Evolutionary conservation across 2,329 filamentous ascomycete species (phyloP), one percentile per base, ranked within the genome.

Genomic region (Colletotrichum orchidophilum): DNA sequence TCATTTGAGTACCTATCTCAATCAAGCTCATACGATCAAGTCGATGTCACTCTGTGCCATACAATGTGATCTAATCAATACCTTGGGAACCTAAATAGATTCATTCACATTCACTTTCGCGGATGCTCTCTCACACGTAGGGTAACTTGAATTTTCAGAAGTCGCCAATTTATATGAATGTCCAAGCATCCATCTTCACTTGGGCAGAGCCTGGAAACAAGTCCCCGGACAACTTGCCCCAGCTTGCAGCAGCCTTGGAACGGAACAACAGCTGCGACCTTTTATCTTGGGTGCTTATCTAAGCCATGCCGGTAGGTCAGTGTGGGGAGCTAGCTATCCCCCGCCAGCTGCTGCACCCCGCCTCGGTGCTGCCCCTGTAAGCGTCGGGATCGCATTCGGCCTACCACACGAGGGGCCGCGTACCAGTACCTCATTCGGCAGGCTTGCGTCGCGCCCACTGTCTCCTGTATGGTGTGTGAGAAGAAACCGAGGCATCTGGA

Each of bases 271-370:
- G 8, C 6, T 46, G 39, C 39, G 2, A 18, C 18, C 21, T n/a
- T 18, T 46, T n/a, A 46, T 8, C 18, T 21, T 46, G 18, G 8
- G 39, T 46, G 39, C 18, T 46, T 46, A 46, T 46, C 39, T 46
- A 46, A 46, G 39, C n/a, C n/a, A n/a, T n/a, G 18, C 39, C 39
- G 18, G 53, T 60, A 46, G 21, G 21, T 13, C 29, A 68, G 21
- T 61, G 69, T 63, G 69, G 59, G 53, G 69, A 71, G 58, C 68
- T 63, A 71, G 58, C 68, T 63, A 68, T 27, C 58, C 39, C 64
- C 64, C 49, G 39, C 64, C 63, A 39, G 63, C 24, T 63, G 39
- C 58, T 69, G 64, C 68, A 63, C 69, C 69, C 69, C 69, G 65
- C 69, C 58, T 39, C 49, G 18, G 3, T 42, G 49, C 49, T 58